phyloP scores from a whole-genome alignment of 495 filamentous ascomycete genomes.

The Penicillium canariense region DNA sequence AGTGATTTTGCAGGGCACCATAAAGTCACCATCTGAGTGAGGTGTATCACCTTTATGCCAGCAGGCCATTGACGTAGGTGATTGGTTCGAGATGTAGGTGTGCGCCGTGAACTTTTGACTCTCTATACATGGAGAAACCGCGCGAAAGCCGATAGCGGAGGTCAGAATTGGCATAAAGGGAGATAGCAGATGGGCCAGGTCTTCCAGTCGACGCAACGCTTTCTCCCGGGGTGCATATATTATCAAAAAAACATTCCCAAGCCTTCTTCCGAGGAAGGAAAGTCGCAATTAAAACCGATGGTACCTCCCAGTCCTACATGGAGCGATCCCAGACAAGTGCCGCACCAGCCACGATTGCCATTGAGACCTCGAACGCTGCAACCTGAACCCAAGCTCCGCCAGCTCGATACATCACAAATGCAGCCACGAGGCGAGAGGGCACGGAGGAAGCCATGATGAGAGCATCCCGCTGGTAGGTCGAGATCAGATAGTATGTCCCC shows the following conservation, averaged over 20 bases:
- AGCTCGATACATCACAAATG: slow-evolving; percentile 15
- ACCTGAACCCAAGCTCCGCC: slow-evolving; percentile 9
- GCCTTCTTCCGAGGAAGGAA: neutral
- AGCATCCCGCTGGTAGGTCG: slow-evolving; percentile 15
- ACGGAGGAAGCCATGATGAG: slow-evolving; percentile 16
- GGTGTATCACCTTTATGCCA: no score
- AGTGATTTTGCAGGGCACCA: no score
- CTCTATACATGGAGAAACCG: no score
- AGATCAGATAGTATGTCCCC: slow-evolving; percentile 19
- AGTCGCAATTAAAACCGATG: neutral
- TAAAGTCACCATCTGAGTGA: no score
- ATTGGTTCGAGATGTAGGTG: no score
- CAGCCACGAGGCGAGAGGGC: slow-evolving; percentile 14
- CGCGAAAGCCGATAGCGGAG: no score
- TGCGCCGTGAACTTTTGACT: no score
- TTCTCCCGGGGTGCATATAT: no score
- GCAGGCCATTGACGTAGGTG: no score
- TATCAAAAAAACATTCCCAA: neutral
- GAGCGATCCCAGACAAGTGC: slow-evolving; percentile 17
- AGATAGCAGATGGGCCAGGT: no score
- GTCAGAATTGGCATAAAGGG: no score
- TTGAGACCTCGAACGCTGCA: slow-evolving; percentile 14
- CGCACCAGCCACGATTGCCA: slow-evolving; percentile 11
- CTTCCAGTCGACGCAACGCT: no score
- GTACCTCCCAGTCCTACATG: neutral